Evolutionary conservation across 331 rosid species (phyloP).

Genomic region (Prunus yedoensis): DNA sequence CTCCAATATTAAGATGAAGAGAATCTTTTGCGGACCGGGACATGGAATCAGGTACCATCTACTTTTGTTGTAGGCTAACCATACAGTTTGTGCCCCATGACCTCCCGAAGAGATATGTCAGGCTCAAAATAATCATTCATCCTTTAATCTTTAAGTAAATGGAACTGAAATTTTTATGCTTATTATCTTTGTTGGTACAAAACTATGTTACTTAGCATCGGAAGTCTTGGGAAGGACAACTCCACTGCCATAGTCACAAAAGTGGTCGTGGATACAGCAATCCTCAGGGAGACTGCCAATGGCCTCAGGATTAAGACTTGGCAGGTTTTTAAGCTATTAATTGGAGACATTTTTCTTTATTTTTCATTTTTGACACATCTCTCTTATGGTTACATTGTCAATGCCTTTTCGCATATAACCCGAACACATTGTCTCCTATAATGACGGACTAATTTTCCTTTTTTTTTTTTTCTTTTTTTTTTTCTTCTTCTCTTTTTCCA

Average conservation of each 20-base stretch:
- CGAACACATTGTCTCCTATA: background rate
- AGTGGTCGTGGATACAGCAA: slow-evolving; percentile 88
- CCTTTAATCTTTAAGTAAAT: background rate
- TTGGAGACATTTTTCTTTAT: background rate
- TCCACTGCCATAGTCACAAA: slow-evolving; percentile 74
- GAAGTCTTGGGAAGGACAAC: slow-evolving; percentile 98
- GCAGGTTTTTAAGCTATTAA: slow-evolving; percentile 57
- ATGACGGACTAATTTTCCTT: background rate
- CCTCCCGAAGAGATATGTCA: background rate
- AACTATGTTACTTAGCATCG: slow-evolving; percentile 54
- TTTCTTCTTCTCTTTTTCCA: background rate
- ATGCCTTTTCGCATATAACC: no score
- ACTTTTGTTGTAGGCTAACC: background rate
- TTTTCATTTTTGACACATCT: background rate
- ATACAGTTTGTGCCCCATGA: slow-evolving; percentile 4
- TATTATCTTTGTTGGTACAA: background rate
- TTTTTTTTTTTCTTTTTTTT: no score
- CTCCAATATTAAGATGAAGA: slow-evolving; percentile 88
- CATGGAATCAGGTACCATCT: slow-evolving; percentile 89
- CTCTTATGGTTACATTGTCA: background rate
- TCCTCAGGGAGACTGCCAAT: slow-evolving; percentile 64
- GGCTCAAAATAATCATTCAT: background rate
- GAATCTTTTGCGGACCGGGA: slow-evolving; percentile 91
- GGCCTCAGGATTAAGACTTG: slow-evolving; percentile 96
- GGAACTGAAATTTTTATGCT: background rate